A percentile compares a stretch with the other conserved stretches of the same genome.
These are phyloP conservation scores for Chaetomium fimeti DNA, from an alignment of 495 filamentous ascomycete genomes.

Conservation along the genomic window DNA sequence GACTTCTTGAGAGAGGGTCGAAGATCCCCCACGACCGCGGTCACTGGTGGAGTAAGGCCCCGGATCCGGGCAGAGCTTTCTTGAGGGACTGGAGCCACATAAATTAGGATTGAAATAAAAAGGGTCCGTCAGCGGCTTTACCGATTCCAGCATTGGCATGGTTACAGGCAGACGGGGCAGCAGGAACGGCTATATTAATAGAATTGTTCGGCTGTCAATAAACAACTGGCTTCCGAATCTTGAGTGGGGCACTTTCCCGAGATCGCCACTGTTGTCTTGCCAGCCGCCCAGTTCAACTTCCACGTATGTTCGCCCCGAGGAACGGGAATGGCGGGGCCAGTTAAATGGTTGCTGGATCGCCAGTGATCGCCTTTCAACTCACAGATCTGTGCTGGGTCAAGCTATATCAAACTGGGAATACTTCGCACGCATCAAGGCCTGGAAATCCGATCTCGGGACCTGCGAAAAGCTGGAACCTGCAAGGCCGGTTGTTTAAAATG, in stretches of 20 bases:
- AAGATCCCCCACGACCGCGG: no score
- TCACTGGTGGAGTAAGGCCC: no score
- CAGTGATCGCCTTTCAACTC: no score
- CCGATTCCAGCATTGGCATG: neutral
- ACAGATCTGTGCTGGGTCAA: no score
- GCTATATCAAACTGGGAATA: no score
- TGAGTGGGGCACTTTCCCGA: neutral
- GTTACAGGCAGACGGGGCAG: neutral
- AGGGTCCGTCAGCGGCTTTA: neutral
- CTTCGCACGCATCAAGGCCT: no score
- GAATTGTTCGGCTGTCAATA: slow-evolving; percentile 14
- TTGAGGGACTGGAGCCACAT: neutral
- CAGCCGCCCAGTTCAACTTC: neutral
- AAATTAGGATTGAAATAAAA: neutral
- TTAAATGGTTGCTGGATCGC: no score
- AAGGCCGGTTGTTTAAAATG: no score
- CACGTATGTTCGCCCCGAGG: neutral
- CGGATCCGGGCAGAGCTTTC: neutral
- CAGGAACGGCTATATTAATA: slow-evolving; percentile 21
- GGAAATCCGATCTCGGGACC: no score
- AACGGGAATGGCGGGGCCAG: no score
- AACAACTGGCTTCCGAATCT: neutral
- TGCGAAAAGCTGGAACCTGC: no score
- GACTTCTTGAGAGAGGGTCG: no score
- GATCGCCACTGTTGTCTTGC: neutral